Evolutionary conservation across 192 early-diverging fungal genomes (phyloP).

Genomic region (Diversispora eburnea): DNA sequence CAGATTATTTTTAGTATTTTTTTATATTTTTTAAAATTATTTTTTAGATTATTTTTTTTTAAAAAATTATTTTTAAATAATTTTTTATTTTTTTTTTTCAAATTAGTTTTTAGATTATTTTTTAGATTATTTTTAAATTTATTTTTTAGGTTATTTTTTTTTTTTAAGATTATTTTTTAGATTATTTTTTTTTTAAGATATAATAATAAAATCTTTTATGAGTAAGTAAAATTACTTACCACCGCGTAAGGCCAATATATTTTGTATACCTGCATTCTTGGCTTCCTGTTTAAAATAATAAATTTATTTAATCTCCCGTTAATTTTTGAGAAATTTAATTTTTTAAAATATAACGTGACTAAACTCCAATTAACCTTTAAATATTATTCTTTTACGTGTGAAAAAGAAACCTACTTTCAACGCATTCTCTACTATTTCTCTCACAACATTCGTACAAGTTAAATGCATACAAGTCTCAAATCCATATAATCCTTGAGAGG

Average conservation of each 20-base stretch:
- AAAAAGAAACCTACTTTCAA: conserved; percentile 46
- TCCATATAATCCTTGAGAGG: conserved; percentile 86
- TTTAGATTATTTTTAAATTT: too few species aligned
- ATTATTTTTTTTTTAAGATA: too few species aligned
- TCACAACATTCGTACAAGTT: conserved; percentile 97
- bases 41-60: neutral
- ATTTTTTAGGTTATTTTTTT: too few species aligned
- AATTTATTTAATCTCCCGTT: neutral
- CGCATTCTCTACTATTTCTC: conserved; percentile 76
- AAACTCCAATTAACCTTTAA: neutral
- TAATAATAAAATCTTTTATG: neutral
- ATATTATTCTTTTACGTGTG: neutral
- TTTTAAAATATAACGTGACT: neutral
- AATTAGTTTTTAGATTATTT: too few species aligned
- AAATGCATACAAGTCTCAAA: conserved; percentile 94
- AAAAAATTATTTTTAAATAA: neutral
- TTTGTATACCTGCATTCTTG: conserved; percentile 82
- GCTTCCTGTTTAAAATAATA: conserved; percentile 52
- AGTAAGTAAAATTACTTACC: conserved; percentile 31
- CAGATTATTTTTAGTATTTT: neutral
- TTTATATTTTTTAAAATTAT: too few species aligned
- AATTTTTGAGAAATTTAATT: too few species aligned
- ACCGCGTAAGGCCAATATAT: conserved; percentile 93
- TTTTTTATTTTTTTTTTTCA: too few species aligned
- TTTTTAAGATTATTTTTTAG: too few species aligned